Evolutionary conservation across 2,329 filamentous ascomycete genomes (phyloP), one percentile per base, ranked within the genome.

Genomic region (Fusarium nygamai): DNA sequence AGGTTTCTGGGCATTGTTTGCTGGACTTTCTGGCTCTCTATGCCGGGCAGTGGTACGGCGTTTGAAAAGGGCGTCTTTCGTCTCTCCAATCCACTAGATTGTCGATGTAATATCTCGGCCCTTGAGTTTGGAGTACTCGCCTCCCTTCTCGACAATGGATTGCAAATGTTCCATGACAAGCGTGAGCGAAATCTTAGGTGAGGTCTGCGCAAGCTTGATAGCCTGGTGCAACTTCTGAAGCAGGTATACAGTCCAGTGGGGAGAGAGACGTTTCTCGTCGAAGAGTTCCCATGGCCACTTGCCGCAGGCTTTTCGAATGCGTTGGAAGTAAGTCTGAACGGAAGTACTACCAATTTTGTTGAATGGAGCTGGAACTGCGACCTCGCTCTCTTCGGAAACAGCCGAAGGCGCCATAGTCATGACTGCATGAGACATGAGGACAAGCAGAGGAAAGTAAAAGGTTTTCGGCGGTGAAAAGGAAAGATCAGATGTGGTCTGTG

Each of bases 281-380:
- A 59, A 17, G 19, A 59, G n/a, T 8, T 59, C 56, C 56, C 56
- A 59, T 20, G 39, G 56, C 41, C 56, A 59, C 20, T 14, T 59
- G 8, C 56, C 39, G 6, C 41, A 47, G 10, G 33, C 29, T 22
- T 36, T 16, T 6, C 24, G 29, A 17, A 59, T 54, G 16, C 51
- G 51, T 11, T 36, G 48, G 7, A 54, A 54, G n/a, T 38, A 44
- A 4, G 11, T 16, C 10, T 54, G 51, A n/a, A 38, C 24, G 11
- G 34, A 22, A 8, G 14, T 6, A 17, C 14, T 13, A 3, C 29
- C 27, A 5, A 48, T 14, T 22, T 34, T 27, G n/a, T 58, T 27
- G 14, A 47, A 58, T 7, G 56, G 56, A 34, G n/a, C 10, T 17
- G 56, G 31, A 20, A 58, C 39, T 20, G 48, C 48, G 48, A 5